Evolutionary conservation across 768 basidiomycete genomes (phyloP), one percentile per base, ranked within the genome.

Genomic region (Trametes cingulata): DNA sequence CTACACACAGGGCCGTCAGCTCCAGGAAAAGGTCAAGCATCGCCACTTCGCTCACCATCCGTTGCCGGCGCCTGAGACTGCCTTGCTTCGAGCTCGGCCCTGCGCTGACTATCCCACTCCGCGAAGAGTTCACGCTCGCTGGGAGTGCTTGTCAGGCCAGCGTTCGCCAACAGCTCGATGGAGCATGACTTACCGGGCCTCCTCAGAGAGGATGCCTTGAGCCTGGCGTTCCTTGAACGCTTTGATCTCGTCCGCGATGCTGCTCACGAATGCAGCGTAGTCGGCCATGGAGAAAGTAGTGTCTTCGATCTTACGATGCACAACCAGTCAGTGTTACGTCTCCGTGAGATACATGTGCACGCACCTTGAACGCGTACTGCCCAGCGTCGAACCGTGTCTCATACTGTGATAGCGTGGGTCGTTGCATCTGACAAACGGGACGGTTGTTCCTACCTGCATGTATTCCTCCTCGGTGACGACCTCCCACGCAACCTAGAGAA

Each of bases 361-460:
- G 41, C 45, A 82, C 83, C 75, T 83, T 74, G 67, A 85, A 84
- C 36, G 64, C 57, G 65, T 85, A 83, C 52, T 72, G 76, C 24
- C 85, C 85, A 0, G 80, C 75, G 63, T 85, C 79, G 56, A 85
- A 86, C 35, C 73, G 70, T 20, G 68, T 76, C 65, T 83, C 82
- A 6, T 82, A 60, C 85, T 85, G 41, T 15, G 37, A 14, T 33
- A n/a, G 50, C n/a, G 20, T 42, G 17, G 7, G 8, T 7, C 17
- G 6, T 5, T 35, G 36, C 12, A 25, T 29, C 1, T 8, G 2
- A 10, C 6, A 3, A 13, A n/a, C 15, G 46, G 17, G 13, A 6
- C 17, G n/a, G 27, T 25, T 15, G 14, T 20, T 20, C 72, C 52
- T 36, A 84, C 84, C 72, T 83, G 69, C 0, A 77, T 36, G 58